phyloP scores from a whole-genome alignment of 2,329 filamentous ascomycete species.

The Neonectria hederae region DNA sequence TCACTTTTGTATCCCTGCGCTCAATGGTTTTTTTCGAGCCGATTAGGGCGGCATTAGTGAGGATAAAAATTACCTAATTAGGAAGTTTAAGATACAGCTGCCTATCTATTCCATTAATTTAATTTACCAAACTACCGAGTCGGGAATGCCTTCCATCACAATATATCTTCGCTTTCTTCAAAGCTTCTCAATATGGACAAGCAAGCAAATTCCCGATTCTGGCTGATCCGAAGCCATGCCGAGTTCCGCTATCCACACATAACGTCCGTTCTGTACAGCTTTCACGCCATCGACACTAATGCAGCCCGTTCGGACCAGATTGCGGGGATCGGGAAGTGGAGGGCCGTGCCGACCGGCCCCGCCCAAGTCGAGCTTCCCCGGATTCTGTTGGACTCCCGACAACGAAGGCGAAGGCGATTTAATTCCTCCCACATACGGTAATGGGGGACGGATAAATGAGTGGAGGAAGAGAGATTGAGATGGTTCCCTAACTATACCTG shows the following conservation, averaged over 20 bases:
- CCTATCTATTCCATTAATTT: no score
- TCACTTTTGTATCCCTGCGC: no score
- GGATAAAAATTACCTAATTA: background rate
- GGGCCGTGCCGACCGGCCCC: slow-evolving; percentile 20
- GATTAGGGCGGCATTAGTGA: background rate
- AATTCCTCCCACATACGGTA: slow-evolving; percentile 3
- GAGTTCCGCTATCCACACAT: background rate
- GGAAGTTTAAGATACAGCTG: background rate
- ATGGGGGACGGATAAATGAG: background rate
- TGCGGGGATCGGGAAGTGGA: slow-evolving; percentile 24
- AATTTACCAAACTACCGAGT: background rate
- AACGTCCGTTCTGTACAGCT: background rate
- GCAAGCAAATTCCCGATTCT: background rate
- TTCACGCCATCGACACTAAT: background rate
- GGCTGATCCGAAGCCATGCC: background rate
- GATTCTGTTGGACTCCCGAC: background rate
- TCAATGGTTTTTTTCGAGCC: no score
- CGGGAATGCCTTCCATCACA: background rate
- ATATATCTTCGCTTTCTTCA: background rate
- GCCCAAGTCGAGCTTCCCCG: slow-evolving; percentile 7
- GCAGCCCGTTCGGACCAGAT: background rate
- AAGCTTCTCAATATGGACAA: background rate
- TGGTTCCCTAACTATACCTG: background rate
- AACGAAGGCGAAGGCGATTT: background rate
- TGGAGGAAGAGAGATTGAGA: background rate